phyloP scores from a whole-genome alignment of 164 flowering plant genomes.

The Amborella trichopoda region DNA sequence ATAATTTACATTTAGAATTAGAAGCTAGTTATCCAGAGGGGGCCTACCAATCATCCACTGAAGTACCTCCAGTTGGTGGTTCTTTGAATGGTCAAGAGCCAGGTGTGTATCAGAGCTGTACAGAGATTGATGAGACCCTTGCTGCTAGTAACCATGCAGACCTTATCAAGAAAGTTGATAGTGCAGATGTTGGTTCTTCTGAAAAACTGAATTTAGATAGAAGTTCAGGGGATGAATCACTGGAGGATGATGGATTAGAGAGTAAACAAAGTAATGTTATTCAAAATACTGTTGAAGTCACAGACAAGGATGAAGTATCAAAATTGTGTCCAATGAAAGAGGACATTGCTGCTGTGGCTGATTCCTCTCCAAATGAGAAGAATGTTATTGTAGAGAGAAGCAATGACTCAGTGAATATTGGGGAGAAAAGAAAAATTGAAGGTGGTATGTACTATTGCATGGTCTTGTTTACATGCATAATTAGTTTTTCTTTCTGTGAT shows the following conservation, averaged over 20 bases:
- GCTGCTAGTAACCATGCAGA: constrained; percentile 3
- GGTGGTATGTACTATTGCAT: too few relatives aligned
- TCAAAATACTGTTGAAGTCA: constrained; percentile 1
- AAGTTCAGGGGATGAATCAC: constrained; percentile 6
- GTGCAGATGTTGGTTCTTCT: neutral
- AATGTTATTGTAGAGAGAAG: constrained; percentile 3
- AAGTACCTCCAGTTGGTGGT: neutral
- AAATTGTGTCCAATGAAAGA: neutral
- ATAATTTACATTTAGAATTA: constrained; percentile 57
- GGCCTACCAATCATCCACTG: constrained; percentile 28
- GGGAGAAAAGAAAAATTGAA: constrained; percentile 8
- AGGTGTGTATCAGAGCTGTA: neutral
- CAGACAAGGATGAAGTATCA: constrained; percentile 1
- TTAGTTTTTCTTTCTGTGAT: too few relatives aligned
- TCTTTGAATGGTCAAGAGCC: neutral
- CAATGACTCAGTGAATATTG: neutral
- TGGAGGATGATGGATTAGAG: constrained; percentile 8
- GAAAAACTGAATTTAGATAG: constrained; percentile 9
- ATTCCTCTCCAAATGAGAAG: neutral
- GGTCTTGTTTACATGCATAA: too few relatives aligned
- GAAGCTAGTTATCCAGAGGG: constrained; percentile 40
- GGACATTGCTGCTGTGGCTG: neutral
- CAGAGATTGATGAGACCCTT: constrained; percentile 5
- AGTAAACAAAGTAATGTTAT: constrained; percentile 7
- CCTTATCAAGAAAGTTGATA: constrained; percentile 5